Evolutionary conservation across 225 moss, liverwort and hornwort genomes (phyloP).

Genomic region (Climacium dendroides): DNA sequence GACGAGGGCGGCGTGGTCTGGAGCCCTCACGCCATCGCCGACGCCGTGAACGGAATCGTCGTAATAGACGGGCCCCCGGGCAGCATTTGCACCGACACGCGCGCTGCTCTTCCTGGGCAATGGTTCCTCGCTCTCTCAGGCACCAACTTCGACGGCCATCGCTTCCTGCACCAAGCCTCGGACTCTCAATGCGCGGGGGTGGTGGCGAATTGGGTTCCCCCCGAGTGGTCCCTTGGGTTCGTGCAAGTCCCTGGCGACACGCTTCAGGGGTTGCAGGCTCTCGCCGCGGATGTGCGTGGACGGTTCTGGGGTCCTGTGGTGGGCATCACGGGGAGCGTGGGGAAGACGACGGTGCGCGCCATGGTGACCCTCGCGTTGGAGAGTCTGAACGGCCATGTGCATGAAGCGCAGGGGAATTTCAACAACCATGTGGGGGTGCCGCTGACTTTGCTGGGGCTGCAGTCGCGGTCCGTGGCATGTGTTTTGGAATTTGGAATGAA

Average conservation of each 20-base stretch:
- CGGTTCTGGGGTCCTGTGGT: constrained; percentile 53
- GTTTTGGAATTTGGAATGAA: constrained; percentile 81
- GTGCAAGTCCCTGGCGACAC: constrained; percentile 44
- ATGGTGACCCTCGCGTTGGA: constrained; percentile 67
- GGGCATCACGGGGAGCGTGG: constrained; percentile 69
- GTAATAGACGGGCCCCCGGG: constrained; percentile 25
- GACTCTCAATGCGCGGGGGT: constrained; percentile 53
- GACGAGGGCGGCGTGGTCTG: constrained; percentile 57
- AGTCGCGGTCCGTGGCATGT: constrained; percentile 39
- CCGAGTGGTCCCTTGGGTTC: constrained; percentile 55
- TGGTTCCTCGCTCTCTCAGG: constrained; percentile 78
- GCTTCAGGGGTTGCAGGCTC: constrained; percentile 35
- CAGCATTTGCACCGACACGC: constrained; percentile 73
- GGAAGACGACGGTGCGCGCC: constrained; percentile 73
- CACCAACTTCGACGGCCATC: constrained; percentile 56
- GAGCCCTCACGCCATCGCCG: constrained; percentile 51
- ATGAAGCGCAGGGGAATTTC: constrained; percentile 47
- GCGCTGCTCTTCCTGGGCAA: constrained; percentile 32
- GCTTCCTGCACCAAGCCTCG: constrained; percentile 41
- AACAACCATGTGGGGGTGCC: constrained; percentile 88
- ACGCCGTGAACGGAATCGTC: constrained; percentile 36
- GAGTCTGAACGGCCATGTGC: constrained; percentile 49
- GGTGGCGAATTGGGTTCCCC: constrained; percentile 38
- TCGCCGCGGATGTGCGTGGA: constrained; percentile 44
- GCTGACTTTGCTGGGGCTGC: constrained; percentile 51